Evolutionary conservation across 768 basidiomycete genomes (phyloP).

Genomic region (Phaffia tasmanica): DNA sequence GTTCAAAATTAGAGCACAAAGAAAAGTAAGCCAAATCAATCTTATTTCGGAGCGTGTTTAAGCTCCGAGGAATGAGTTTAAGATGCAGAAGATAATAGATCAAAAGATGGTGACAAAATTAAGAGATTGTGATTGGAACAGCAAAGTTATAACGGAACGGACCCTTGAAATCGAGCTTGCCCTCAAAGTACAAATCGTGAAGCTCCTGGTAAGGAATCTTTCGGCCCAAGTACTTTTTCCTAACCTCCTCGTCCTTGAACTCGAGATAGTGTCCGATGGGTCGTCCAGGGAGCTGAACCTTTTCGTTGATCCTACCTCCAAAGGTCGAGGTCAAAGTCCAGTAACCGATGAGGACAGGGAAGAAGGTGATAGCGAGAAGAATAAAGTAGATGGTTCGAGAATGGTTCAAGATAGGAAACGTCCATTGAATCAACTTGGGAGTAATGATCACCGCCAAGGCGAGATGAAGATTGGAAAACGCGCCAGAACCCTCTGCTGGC

Average conservation of each 20-base stretch:
- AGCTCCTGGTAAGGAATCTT: slow-evolving; percentile 98
- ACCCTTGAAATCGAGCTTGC: slow-evolving; percentile 95
- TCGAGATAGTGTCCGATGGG: slow-evolving; percentile 82
- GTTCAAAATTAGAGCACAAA: background rate
- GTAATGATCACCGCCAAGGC: slow-evolving; percentile 63
- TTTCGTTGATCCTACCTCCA: slow-evolving; percentile 62
- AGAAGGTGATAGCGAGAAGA: slow-evolving; percentile 58
- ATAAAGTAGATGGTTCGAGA: slow-evolving; percentile 80
- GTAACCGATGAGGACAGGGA: slow-evolving; percentile 71
- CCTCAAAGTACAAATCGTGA: slow-evolving; percentile 94
- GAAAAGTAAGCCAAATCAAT: background rate
- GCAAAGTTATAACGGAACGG: slow-evolving; percentile 24
- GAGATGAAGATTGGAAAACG: slow-evolving; percentile 49
- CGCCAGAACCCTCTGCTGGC: slow-evolving; percentile 38
- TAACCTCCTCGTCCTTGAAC: slow-evolving; percentile 73
- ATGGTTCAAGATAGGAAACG: slow-evolving; percentile 70
- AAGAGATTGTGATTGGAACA: background rate
- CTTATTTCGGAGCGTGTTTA: background rate
- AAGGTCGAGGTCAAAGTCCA: slow-evolving; percentile 80
- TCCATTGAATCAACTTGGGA: slow-evolving; percentile 71
- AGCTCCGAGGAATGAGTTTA: background rate
- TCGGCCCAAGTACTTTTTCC: slow-evolving; percentile 64
- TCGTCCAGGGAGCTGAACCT: slow-evolving; percentile 71
- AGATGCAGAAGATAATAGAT: background rate
- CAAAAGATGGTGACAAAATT: background rate